phyloP scores from a whole-genome alignment of 441 rosid species.

The Pelargonium exstipulatum region DNA sequence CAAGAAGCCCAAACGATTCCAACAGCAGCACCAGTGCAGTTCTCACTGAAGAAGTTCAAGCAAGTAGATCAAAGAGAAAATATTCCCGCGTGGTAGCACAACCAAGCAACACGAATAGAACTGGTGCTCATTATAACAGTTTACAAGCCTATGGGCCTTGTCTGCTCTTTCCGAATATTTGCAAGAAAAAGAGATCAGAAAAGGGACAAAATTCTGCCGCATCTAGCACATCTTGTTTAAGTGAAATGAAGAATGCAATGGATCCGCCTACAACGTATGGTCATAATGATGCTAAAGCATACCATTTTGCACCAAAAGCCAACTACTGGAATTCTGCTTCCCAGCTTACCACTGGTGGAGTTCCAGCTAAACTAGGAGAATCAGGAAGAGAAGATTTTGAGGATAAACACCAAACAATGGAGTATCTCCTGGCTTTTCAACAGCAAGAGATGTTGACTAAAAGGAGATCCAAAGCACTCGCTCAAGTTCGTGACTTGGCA shows the following conservation, averaged over 20 bases:
- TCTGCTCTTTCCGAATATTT: constrained; percentile 28
- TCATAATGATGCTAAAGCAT: constrained; percentile 12
- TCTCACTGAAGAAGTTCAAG: constrained; percentile 26
- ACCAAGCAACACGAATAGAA: constrained; percentile 29
- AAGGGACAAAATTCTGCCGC: constrained; percentile 34
- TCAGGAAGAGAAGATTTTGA: constrained; percentile 23
- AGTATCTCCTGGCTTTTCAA: constrained; percentile 22
- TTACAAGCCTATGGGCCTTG: constrained; percentile 33
- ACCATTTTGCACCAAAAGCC: constrained; percentile 20
- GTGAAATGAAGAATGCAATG: constrained; percentile 22
- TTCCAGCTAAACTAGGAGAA: constrained; percentile 26
- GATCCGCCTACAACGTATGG: constrained; percentile 20
- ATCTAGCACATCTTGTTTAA: constrained; percentile 29
- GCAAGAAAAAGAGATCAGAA: constrained; percentile 45
- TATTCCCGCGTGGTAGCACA: constrained; percentile 21
- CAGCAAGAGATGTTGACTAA: constrained; percentile 35
- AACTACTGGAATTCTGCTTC: constrained; percentile 25
- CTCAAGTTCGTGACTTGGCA: constrained; percentile 37
- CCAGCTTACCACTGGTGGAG: constrained; percentile 14
- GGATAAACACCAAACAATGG: constrained; percentile 28
- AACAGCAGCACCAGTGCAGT: constrained; percentile 23
- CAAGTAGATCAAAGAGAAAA: constrained; percentile 30
- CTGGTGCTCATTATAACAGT: constrained; percentile 36
- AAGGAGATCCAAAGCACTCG: constrained; percentile 51
- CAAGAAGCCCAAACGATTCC: constrained; percentile 21